Base-by-base conservation (phyloP, 208 protist genomes). In the Acanthamoeba lenticulata region DNA sequence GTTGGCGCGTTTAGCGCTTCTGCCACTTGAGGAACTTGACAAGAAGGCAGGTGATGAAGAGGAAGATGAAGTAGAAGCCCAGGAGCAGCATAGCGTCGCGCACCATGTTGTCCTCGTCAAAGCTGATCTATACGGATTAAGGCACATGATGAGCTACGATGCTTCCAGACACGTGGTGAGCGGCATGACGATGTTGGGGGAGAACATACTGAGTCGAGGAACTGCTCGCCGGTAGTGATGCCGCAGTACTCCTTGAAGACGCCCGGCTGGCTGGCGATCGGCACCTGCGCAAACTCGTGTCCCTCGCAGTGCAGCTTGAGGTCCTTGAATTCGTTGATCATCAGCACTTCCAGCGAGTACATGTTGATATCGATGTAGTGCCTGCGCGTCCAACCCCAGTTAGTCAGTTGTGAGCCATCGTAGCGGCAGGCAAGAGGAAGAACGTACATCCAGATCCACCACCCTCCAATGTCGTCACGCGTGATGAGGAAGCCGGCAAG, bases 401-500 rank as follows among this genome's bases (percentile, higher is more conserved):
- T n/a, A n/a, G n/a, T n/a, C n/a, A n/a, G n/a, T n/a, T n/a, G n/a
- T n/a, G n/a, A n/a, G n/a, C n/a, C n/a, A n/a, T n/a, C n/a, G n/a
- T n/a, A n/a, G 19, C 49, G 62, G 27, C n/a, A 72, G 62, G 27
- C 6, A 32, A 34, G 29, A 34, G 29, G 62, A 72, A 24, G 29
- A 38, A 32, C 29, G 62, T 91, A 42, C 15, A 81, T n/a, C 65
- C 67, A 93, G 27, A 81, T 93, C 89, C 89, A 93, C 36, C 44
- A 93, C 0, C 62, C 89, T 9, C 27, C 27, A 38, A 93, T 93
- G 38, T 93, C 45, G 65, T 72, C 42, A 1, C 89, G 2, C 42
- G 89, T 62, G 40, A 93, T 93, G 89, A 93, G 89, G 67, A 93
- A 93, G 34, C 89, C 89, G 1, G 89, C n/a, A 6, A 93, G 45